Evolutionary conservation across 2,329 filamentous ascomycete genomes (phyloP).

Genomic region (Colletotrichum orbiculare): DNA sequence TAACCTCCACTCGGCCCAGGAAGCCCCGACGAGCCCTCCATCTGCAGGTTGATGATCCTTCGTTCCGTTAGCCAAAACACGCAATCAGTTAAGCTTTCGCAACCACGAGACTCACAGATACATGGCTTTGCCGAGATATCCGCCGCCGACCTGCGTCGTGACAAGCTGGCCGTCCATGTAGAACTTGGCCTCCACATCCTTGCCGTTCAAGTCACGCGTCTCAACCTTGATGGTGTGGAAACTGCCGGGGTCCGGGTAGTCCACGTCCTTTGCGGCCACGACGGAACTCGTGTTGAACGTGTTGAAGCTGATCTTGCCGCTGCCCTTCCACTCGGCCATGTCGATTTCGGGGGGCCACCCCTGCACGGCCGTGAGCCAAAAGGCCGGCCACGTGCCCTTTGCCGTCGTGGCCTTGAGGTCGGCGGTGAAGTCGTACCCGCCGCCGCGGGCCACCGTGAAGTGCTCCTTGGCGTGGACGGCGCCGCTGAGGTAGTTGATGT

Average conservation of each 20-base stretch:
- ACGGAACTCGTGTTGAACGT: slow-evolving; percentile 62
- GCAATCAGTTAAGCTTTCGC: neutral
- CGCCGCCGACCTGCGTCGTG: slow-evolving; percentile 61
- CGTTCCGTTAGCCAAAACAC: neutral
- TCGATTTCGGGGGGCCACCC: slow-evolving; percentile 70
- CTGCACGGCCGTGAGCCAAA: slow-evolving; percentile 66
- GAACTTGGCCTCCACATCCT: slow-evolving; percentile 63
- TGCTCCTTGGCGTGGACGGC: slow-evolving; percentile 53
- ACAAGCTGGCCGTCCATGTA: slow-evolving; percentile 63
- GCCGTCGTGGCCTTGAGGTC: slow-evolving; percentile 53
- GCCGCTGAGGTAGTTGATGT: slow-evolving; percentile 65
- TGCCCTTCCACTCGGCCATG: slow-evolving; percentile 71
- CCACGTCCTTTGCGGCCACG: slow-evolving; percentile 58
- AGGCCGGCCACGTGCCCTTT: slow-evolving; percentile 66
- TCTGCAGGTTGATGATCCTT: slow-evolving; percentile 58
- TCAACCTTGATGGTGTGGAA: slow-evolving; percentile 64
- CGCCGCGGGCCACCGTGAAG: slow-evolving; percentile 50
- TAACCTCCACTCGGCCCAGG: slow-evolving; percentile 48
- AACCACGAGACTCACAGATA: slow-evolving; percentile 49
- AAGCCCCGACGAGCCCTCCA: slow-evolving; percentile 57
- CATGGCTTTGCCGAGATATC: slow-evolving; percentile 60
- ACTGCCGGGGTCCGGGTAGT: slow-evolving; percentile 56
- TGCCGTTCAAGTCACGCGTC: slow-evolving; percentile 61
- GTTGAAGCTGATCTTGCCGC: slow-evolving; percentile 66
- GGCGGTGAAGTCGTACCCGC: slow-evolving; percentile 54